Percentiles rank a stretch among this genome's conserved stretches.
Conservation (phyloP, 176 grass and related monocot species). For the Calamus simplicifolius region DNA sequence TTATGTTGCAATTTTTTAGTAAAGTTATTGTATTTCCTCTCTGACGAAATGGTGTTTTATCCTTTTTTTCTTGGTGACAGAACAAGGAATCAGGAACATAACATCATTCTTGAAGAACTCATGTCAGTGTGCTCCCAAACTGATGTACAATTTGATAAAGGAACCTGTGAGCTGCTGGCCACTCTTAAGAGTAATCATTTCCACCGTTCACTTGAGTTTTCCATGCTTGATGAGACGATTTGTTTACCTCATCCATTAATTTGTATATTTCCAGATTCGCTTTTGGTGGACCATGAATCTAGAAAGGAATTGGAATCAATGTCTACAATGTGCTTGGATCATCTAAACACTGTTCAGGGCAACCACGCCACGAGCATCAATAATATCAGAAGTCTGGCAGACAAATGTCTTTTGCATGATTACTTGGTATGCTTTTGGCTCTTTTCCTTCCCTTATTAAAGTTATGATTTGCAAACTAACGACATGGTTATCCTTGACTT, state of each 20-base stretch:
- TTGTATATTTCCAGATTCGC: slow-evolving; percentile 37
- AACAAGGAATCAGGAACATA: slow-evolving; percentile 33
- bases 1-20: too few relatives aligned
- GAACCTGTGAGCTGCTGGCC: slow-evolving; percentile 39
- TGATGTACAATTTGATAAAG: slow-evolving; percentile 32
- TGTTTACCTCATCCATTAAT: slow-evolving; percentile 9
- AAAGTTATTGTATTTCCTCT: too few relatives aligned
- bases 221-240: too few relatives aligned
- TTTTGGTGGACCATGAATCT: slow-evolving; percentile 33
- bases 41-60: not conserved
- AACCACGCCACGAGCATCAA: slow-evolving; percentile 31
- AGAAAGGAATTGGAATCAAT: slow-evolving; percentile 21
- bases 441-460: not conserved
- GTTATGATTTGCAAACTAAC: too few relatives aligned
- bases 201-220: slow-evolving; percentile 1
- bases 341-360: slow-evolving; percentile 37
- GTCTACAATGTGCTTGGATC: slow-evolving; percentile 14
- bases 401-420: slow-evolving; percentile 45
- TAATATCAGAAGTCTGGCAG: slow-evolving; percentile 31
- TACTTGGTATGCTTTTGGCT: slow-evolving; percentile 37
- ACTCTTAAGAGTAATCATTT: slow-evolving; percentile 43
- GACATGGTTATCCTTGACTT: too few relatives aligned
- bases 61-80: slow-evolving; percentile 32
- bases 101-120: slow-evolving; percentile 39
- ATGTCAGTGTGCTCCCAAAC: slow-evolving; percentile 28